Evolutionary conservation across 148 eudicot species (phyloP), one percentile per base, ranked within the genome.

Genomic region (Dysphania ambrosioides): DNA sequence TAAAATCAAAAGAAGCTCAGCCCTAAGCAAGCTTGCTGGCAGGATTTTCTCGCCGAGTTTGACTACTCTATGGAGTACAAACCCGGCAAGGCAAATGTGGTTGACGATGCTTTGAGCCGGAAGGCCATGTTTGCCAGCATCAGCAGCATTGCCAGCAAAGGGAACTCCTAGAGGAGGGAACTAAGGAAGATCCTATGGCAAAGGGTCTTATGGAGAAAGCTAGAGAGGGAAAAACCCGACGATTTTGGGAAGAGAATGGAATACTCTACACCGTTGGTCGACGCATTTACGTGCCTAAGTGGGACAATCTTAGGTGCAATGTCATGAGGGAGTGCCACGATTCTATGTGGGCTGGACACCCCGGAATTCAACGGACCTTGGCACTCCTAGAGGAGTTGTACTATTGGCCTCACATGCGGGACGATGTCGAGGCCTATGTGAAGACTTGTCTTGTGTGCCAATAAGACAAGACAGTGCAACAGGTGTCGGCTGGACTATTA

Each of bases 11-110:
- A 36, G 0, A 66, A 36, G 13, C 27, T 36, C 35, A 21, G 31
- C 68, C n/a, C 42, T 41, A 65, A 65, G 68, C 44, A 65, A 34
- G 68, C 70, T 7, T 2, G 51, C 13, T 66, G 51, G 70, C 70
- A 66, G 21, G 51, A 66, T 27, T 35, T 35, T 6, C 2, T 35
- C 4, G 38, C 2, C n/a, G 38, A 35, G 38, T 35, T 35, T 6
- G 38, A 66, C 6, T 38, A 66, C 5, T 15, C 3, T 2, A 35
- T 66, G 27, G 70, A 66, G 27, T 66, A 66, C 10, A 66, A 66
- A 49, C 44, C 70, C 1, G 63, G 63, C 29, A 10, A 29, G 29
- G 63, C 15, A 0, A 59, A 59, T 29, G 30, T 59, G 0, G 63
- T 59, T 26, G 63, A 31, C 9, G 63, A 59, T 23, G 70, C 70